phyloP scores from a whole-genome alignment of 805 yeast species.

The Blastobotrys attinorum region DNA sequence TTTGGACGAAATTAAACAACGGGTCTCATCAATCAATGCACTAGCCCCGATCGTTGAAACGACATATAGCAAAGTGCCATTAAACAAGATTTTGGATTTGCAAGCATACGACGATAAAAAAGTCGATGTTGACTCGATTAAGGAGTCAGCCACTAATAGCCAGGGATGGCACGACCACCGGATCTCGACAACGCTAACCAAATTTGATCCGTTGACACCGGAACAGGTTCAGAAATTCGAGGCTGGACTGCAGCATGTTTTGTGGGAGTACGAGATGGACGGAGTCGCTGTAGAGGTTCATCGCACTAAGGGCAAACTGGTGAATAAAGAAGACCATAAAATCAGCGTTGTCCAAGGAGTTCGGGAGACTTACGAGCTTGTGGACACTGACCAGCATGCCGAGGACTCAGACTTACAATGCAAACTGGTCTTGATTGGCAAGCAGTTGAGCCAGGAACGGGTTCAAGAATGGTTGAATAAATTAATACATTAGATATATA shows the following conservation, averaged over 20 bases:
- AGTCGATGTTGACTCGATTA: conserved; percentile 10
- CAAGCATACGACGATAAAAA: conserved; percentile 65
- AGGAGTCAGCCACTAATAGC: conserved; percentile 11
- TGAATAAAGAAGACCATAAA: conserved; percentile 29
- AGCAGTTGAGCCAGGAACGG: conserved; percentile 37
- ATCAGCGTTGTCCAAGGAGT: conserved; percentile 82
- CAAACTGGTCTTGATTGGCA: conserved; percentile 72
- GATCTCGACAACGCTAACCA: conserved; percentile 46
- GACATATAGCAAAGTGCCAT: conserved; percentile 61
- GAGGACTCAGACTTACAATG: conserved; percentile 14
- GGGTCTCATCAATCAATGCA: conserved; percentile 52
- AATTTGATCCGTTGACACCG: conserved; percentile 34
- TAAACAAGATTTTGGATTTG: conserved; percentile 58
- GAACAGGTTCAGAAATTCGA: conserved; percentile 44
- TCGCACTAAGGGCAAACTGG: conserved; percentile 70
- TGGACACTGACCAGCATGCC: conserved; percentile 34
- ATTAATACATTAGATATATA: background rate
- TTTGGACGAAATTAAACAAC: conserved; percentile 29
- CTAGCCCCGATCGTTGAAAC: conserved; percentile 62
- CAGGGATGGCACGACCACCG: conserved; percentile 25
- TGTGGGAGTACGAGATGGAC: conserved; percentile 61
- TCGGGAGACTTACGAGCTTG: conserved; percentile 80
- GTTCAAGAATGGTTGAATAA: conserved; percentile 1
- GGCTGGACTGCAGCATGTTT: conserved; percentile 53
- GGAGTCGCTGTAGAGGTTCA: conserved; percentile 56